Base-by-base conservation (phyloP, 1,139 yeast genomes). In the Magnusiomyces paraingens region DNA sequence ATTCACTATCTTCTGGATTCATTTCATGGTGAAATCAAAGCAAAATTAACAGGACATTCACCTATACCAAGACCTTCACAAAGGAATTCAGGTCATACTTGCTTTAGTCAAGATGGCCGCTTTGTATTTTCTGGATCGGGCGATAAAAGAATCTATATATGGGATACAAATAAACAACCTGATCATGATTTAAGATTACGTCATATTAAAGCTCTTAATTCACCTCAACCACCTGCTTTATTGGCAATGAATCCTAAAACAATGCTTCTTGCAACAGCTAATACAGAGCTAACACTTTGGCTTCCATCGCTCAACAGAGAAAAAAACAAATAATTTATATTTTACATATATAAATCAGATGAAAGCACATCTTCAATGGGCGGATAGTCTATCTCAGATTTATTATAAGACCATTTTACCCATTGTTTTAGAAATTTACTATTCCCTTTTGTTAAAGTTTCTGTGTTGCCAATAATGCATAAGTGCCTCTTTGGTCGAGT, bases 401-500 rank as follows among this genome's bases (percentile, higher is more conserved):
- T 71, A 2, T 80, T 81, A 59, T 84, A 93, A 49, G 83, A 85
- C 82, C 86, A 85, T 14, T 73, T 69, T 3, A 81, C 80, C 96
- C 96, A 90, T 40, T 74, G 69, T 52, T 74, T 72, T 55, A 91
- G 52, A 52, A 66, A 64, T 62, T 64, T 64, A 53, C 52, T 55
- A 26, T 26, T 26, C 14, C 56, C 58, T 26, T 55, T 35, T 3
- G 52, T 49, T 17, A 81, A 60, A 0, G 82, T 79, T 62, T 86
- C 95, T 71, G 87, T 78, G 68, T 93, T 95, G 1, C 98, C 98
- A 51, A 93, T 73, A 0, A 93, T 79, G 64, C 94, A 87, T 6
- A 93, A 72, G 62, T 91, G 98, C 57, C 93, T 74, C 64, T 86
- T 84, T 2, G 97, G 89, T 59, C 99, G 76, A 0, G 98, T 90